Base-by-base conservation (phyloP, 768 basidiomycete genomes). In the Termitomyces titanicus region DNA sequence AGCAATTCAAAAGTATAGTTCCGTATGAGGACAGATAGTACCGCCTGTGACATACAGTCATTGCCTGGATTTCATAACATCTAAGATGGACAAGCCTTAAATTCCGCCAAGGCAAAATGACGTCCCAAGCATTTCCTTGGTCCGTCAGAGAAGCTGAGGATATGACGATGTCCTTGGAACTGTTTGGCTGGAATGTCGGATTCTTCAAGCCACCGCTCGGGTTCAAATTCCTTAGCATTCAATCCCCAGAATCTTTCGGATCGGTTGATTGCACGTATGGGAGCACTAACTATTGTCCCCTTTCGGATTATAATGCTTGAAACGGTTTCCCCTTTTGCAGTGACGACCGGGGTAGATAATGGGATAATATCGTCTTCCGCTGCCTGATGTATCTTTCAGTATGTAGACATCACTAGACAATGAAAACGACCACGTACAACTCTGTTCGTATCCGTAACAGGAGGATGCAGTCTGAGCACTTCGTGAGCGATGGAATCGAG, bases 201-300 rank as follows among this genome's bases (percentile, higher is more conserved):
- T 5, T 68, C 66, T 5, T 60, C 60, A 9, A 88, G 68, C 88
- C 88, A 89, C 5, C 88, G 73, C 51, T 83, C 82, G 0, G 87
- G 88, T 38, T 78, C 72, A 65, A 84, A 90, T 45, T 76, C 75
- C 22, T 76, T 74, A 3, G 84, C 78, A 54, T 84, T 78, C 0
- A 72, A 62, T 2, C 88, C 88, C 88, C 88, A 89, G 31, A 86
- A 64, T 1, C 65, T 67, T 51, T 72, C 73, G n/a, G 80, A 78
- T 6, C 71, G 65, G 64, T 88, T 86, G 47, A 83, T 71, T 18
- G 69, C 68, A 6, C 64, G 50, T 27, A 84, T 73, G 2, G 80
- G 76, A 3, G 78, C 64, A 11, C 70, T 55, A 27, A 88, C 54
- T 1, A 61, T 54, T 1, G 77, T 79, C 3, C 79, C 84, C 56